A percentile compares a stretch with the other conserved stretches of the same genome.
Evolutionary conservation across 352 stramenopile species (phyloP).

Genomic region (Pythium insidiosum): DNA sequence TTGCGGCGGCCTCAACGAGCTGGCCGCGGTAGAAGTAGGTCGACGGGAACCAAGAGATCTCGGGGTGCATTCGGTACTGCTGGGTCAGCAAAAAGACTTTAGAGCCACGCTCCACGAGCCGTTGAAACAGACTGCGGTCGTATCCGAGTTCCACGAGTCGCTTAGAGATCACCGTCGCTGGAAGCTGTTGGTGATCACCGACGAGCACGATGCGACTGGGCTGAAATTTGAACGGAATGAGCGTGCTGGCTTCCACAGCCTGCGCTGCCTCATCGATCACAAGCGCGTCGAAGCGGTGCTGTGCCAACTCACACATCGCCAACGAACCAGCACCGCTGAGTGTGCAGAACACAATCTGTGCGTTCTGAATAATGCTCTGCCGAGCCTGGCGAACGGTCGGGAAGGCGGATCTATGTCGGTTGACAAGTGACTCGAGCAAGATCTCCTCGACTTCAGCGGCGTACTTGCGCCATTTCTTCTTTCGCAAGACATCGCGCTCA

Average conservation of each 20-base stretch:
- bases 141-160: conserved; percentile 78
- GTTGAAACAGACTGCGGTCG: conserved; percentile 94
- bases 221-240: conserved; percentile 95
- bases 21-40: conserved; percentile 90
- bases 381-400: conserved; percentile 41
- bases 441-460: conserved; percentile 63
- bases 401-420: conserved; percentile 53
- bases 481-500: conserved; percentile 29
- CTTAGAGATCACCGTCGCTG: conserved; percentile 96
- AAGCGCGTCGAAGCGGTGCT: conserved; percentile 92
- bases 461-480: conserved; percentile 70
- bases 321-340: conserved; percentile 72
- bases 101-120: conserved; percentile 83
- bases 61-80: conserved; percentile 97
- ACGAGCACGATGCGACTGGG: conserved; percentile 78
- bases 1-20: conserved; percentile 81
- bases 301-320: conserved; percentile 81
- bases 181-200: conserved; percentile 96
- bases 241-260: conserved; percentile 92
- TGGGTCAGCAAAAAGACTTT: conserved; percentile 87
- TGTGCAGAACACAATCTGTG: conserved; percentile 82
- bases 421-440: conserved; percentile 56
- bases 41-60: conserved; percentile 94
- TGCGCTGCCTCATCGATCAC: conserved; percentile 98
- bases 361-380: conserved; percentile 61